phyloP scores from a whole-genome alignment of 768 basidiomycete genomes.

The Suillus hirtellus region DNA sequence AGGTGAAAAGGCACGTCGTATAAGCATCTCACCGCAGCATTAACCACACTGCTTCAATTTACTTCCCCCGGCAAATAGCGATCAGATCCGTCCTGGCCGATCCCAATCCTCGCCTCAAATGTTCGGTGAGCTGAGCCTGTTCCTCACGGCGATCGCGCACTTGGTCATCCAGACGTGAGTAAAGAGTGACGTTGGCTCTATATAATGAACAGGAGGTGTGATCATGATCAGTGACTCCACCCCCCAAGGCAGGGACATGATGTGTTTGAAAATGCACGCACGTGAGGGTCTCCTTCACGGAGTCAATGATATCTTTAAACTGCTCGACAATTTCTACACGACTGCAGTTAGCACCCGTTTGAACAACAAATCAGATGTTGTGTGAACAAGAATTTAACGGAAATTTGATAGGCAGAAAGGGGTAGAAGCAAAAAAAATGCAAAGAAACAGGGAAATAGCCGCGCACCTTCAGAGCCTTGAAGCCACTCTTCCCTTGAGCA shows the following conservation, averaged over 20 bases:
- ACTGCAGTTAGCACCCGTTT: not conserved
- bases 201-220: slow-evolving; percentile 4
- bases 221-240: slow-evolving; percentile 14
- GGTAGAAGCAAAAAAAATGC: not conserved
- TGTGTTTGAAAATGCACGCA: slow-evolving; percentile 15
- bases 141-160: slow-evolving; percentile 24
- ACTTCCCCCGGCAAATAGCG: slow-evolving; percentile 9
- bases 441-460: slow-evolving; percentile 2
- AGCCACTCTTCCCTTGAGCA: slow-evolving; percentile 34
- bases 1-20: slow-evolving; percentile 1
- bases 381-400: slow-evolving; percentile 19
- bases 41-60: slow-evolving; percentile 2
- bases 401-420: slow-evolving; percentile 24
- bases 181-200: slow-evolving; percentile 25
- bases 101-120: slow-evolving; percentile 18
- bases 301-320: slow-evolving; percentile 10
- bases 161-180: slow-evolving; percentile 20
- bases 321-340: slow-evolving; percentile 7
- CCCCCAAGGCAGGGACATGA: not conserved
- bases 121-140: slow-evolving; percentile 21
- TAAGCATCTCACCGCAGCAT: slow-evolving; percentile 2
- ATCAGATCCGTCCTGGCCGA: slow-evolving; percentile 17
- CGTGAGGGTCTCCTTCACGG: slow-evolving; percentile 32
- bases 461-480: slow-evolving; percentile 29
- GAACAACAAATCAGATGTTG: slow-evolving; percentile 18